These are phyloP conservation scores for Trifolium fragiferum DNA, from an alignment of 306 rosid genomes.

Conservation along the genomic window DNA sequence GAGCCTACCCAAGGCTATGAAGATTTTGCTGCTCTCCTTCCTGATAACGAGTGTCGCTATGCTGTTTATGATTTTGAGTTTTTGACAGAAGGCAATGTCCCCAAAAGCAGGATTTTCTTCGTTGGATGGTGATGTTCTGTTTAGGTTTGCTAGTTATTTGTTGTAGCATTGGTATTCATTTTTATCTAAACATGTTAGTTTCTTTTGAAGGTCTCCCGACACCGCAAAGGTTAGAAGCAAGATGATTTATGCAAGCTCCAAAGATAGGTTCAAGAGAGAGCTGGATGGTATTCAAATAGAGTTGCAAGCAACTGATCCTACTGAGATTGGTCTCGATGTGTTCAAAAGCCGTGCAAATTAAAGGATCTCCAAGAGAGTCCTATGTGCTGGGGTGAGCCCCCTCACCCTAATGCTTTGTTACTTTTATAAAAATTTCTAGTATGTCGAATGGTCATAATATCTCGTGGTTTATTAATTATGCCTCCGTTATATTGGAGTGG, in stretches of 20 bases:
- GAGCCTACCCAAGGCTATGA: constrained; percentile 41
- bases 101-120: constrained; percentile 47
- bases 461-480: constrained; percentile 51
- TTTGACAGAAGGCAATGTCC: constrained; percentile 43
- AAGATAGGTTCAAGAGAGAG: constrained; percentile 81
- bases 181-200: background rate
- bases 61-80: constrained; percentile 43
- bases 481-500: constrained; percentile 50
- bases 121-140: constrained; percentile 41
- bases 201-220: constrained; percentile 45
- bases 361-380: constrained; percentile 14
- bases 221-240: constrained; percentile 42
- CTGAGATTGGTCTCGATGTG: constrained; percentile 72
- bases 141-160: background rate
- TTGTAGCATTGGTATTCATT: background rate
- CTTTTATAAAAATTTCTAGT: constrained; percentile 45
- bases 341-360: constrained; percentile 65
- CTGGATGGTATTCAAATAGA: constrained; percentile 75
- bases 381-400: constrained; percentile 46
- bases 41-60: constrained; percentile 42
- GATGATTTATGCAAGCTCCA: constrained; percentile 66
- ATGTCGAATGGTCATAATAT: constrained; percentile 49
- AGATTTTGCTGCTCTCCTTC: constrained; percentile 38
- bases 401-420: constrained; percentile 42
- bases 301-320: constrained; percentile 76